phyloP scores from a whole-genome alignment of 306 rosid genomes.

The Ammopiptanthus mongolicus region DNA sequence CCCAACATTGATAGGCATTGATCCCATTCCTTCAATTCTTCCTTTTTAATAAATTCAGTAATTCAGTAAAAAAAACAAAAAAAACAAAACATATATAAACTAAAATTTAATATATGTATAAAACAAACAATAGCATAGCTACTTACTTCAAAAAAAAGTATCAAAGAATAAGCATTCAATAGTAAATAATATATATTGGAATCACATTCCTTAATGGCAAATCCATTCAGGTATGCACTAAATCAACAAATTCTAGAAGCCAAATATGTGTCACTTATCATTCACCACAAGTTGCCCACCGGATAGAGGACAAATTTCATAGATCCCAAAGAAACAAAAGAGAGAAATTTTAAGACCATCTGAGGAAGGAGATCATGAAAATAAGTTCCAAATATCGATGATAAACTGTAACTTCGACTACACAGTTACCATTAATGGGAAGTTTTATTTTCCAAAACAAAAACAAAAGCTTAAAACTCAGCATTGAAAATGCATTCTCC shows the following conservation, averaged over 20 bases:
- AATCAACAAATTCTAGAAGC: no score
- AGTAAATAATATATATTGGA: neutral
- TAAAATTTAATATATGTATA: neutral
- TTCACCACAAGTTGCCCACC: no score
- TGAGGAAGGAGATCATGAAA: no score
- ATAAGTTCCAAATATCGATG: neutral
- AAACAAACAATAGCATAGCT: neutral
- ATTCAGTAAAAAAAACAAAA: neutral
- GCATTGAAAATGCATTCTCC: no score
- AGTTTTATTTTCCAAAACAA: no score
- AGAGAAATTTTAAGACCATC: no score
- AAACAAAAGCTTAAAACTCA: no score
- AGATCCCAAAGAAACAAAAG: no score
- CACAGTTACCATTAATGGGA: no score
- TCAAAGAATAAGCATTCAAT: neutral
- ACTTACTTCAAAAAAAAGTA: no score
- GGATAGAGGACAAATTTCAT: no score
- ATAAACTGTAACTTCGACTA: neutral
- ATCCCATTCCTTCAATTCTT: slow-evolving; percentile 96
- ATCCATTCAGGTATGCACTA: neutral
- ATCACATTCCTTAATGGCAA: neutral
- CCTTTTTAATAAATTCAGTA: slow-evolving; percentile 33
- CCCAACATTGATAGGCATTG: slow-evolving; percentile 83
- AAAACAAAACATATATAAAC: neutral
- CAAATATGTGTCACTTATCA: no score